Evolutionary conservation across 495 filamentous ascomycete species (phyloP), one percentile per base, ranked within the genome.

Genomic region (Aspergillus incahuasiensis): DNA sequence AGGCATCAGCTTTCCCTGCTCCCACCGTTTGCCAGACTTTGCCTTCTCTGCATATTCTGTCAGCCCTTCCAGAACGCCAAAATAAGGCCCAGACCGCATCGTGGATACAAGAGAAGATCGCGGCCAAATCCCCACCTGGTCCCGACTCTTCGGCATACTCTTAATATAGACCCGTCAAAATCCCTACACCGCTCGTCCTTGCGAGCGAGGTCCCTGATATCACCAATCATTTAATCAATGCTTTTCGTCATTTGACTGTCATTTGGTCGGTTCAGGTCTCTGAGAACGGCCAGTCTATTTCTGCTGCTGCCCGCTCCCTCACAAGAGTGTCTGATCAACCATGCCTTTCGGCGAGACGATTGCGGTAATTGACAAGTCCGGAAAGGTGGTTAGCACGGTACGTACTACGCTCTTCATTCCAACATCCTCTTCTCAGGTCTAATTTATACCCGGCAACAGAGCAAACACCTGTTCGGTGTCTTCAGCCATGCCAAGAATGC

Each of bases 361-460:
- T 64, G 90, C 90, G 52, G 88, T 96, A 53, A 83, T 96, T 71
- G 92, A 96, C 75, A 89, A 87, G 64, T 95, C 91, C 55, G 90
- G 90, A 55, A 92, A 96, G 78, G 84, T 95, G 8, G 88, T 96
- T 48, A 92, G 86, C 79, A 94, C 88, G 54, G 90, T 94, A 81
- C 71, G 88, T 63, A 28, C 20, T 35, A n/a, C n/a, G n/a, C n/a
- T n/a, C n/a, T n/a, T n/a, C n/a, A n/a, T n/a, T n/a, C n/a, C n/a
- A n/a, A n/a, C n/a, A n/a, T n/a, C n/a, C n/a, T n/a, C n/a, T n/a
- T n/a, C n/a, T n/a, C n/a, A n/a, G n/a, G n/a, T 60, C 69, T 73
- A 57, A 76, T 48, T 30, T 18, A n/a, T 32, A 21, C 15, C 50
- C 39, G 15, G 48, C 22, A 40, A 48, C 68, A 96, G 91, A 90